A percentile compares a stretch with the other conserved stretches of the same genome.
Conservation (phyloP, 805 yeast species). For the Jamesozyma spencerorum region DNA sequence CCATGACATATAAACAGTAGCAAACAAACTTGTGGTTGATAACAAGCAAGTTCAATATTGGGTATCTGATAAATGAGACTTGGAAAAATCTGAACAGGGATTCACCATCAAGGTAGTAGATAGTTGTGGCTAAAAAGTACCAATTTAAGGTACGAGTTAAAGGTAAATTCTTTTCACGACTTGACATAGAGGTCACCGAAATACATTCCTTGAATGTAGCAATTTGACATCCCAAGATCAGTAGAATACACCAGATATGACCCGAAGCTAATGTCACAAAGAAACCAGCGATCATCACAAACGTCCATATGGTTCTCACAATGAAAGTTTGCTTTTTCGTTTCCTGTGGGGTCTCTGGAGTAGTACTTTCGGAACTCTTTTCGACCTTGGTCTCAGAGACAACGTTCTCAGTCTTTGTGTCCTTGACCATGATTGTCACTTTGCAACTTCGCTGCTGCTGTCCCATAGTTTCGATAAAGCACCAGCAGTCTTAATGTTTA, state of each 20-base stretch:
- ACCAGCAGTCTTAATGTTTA: no score
- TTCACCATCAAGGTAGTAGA: slow-evolving; percentile 84
- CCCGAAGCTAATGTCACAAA: slow-evolving; percentile 70
- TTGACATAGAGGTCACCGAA: slow-evolving; percentile 69
- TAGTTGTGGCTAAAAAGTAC: slow-evolving; percentile 83
- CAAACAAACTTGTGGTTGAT: slow-evolving; percentile 76
- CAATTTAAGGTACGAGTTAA: slow-evolving; percentile 79
- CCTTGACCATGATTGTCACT: no score
- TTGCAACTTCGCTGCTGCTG: no score
- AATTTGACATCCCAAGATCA: slow-evolving; percentile 66
- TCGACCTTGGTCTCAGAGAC: not conserved
- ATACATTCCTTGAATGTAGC: slow-evolving; percentile 88
- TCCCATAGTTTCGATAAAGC: no score
- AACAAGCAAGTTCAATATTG: slow-evolving; percentile 46
- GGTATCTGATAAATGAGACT: slow-evolving; percentile 31
- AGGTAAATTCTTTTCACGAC: slow-evolving; percentile 73
- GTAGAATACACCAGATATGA: slow-evolving; percentile 66
- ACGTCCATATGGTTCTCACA: slow-evolving; percentile 85
- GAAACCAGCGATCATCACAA: slow-evolving; percentile 78
- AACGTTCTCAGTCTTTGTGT: not conserved
- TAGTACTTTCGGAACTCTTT: not conserved
- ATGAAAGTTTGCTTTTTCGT: slow-evolving; percentile 39
- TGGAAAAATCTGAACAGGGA: slow-evolving; percentile 61
- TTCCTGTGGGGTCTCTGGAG: slow-evolving; percentile 7
- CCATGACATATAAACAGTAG: slow-evolving; percentile 75